Percentiles rank a stretch among this genome's conserved stretches.
Evolutionary conservation across 2,329 filamentous ascomycete genomes (phyloP).

Genomic region (Fonsecaea nubica): DNA sequence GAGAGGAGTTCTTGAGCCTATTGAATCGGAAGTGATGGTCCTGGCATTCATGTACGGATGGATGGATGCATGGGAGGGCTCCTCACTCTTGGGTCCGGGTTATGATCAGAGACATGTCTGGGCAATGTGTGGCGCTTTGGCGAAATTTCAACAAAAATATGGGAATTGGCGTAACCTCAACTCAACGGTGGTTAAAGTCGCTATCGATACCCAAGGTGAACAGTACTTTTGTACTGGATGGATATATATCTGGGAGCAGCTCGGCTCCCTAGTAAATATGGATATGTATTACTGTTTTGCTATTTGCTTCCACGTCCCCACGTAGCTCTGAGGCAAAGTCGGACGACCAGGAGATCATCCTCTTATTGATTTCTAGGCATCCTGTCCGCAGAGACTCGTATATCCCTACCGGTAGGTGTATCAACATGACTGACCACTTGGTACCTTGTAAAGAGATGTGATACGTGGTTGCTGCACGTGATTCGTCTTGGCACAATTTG

Average conservation of each 20-base stretch:
- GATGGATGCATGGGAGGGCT: background rate
- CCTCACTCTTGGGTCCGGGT: background rate
- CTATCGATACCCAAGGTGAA: background rate
- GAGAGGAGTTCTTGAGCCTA: conserved; percentile 93
- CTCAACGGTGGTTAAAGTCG: conserved; percentile 2
- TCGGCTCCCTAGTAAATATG: background rate
- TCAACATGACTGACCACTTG: background rate
- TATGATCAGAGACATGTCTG: background rate
- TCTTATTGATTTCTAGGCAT: background rate
- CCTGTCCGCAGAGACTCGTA: background rate
- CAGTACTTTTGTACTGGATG: background rate
- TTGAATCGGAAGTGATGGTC: conserved; percentile 55
- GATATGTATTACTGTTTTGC: background rate
- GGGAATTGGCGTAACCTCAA: conserved; percentile 4
- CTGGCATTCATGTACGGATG: background rate
- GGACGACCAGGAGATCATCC: background rate
- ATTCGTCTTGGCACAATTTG: background rate
- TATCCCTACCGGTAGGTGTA: background rate
- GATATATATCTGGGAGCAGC: background rate
- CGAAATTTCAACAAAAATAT: background rate
- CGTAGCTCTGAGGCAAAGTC: background rate
- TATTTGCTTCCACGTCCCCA: background rate
- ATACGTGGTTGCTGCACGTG: background rate
- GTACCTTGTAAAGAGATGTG: too few relatives aligned
- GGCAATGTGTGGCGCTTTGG: background rate